Base-by-base conservation (phyloP, 129 eudicot genomes). In the Scalesia atractyloides region DNA sequence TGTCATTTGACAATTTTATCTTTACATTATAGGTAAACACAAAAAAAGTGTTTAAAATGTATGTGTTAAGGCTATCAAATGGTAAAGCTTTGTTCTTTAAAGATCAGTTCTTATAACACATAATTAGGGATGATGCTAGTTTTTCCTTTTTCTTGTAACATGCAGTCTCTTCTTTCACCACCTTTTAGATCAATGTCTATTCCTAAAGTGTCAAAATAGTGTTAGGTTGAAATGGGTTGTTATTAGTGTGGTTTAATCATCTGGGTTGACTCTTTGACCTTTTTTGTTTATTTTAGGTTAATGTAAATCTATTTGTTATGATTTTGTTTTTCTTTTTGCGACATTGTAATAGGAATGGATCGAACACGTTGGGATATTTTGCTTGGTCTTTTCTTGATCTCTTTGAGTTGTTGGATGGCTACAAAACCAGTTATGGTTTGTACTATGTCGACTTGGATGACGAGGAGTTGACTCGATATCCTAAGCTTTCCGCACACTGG, bases 401-500 rank as follows among this genome's bases (percentile, higher is more conserved):
- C 4, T 76, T 76, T 48, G 87, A 85, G 75, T 16, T 66, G 18
- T 0, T 81, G 64, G 69, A 3, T 14, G 88, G 82, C 20, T 82
- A 80, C 24, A 65, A 56, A 4, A 17, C 64, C 41, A 64, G 75
- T 7, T 85, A 62, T 46, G 90, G 90, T 18, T 36, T 85, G 70
- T 82, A 82, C 77, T 85, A 82, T 5, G 87, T 80, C 19, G 90
- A 82, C 72, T 67, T 80, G 36, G 73, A 76, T 50, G 83, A 85
- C 76, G 64, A 76, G 53, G 82, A 82, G 15, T 70, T 82, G 73
- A 79, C 39, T 33, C 74, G 90, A 62, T 82, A 80, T 60, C 87
- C 87, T 13, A 85, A 82, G 80, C 86, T 76, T 12, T 85, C 87
- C 20, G 85, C 90, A 10, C 72, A 73, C 11, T 86, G 87, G 90